These are phyloP conservation scores for Puccinia triticina DNA, from an alignment of 1,284 basidiomycete genomes.

Conservation along the genomic window DNA sequence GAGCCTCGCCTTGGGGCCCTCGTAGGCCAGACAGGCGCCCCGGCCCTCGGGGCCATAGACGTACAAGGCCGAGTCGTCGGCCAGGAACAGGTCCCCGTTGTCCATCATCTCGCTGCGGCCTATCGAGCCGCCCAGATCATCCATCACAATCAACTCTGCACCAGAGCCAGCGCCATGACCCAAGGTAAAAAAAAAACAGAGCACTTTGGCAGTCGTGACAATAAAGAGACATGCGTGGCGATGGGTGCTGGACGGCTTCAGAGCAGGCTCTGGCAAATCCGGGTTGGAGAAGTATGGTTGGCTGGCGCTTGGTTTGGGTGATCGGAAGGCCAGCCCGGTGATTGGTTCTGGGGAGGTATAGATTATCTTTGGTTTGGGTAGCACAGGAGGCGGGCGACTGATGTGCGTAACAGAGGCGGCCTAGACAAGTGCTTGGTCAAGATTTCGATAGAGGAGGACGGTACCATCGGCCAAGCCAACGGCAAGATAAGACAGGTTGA, in stretches of 20 bases:
- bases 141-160: conserved; percentile 70
- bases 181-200: conserved; percentile 75
- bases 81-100: conserved; percentile 76
- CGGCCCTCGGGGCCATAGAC: conserved; percentile 80
- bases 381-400: conserved; percentile 60
- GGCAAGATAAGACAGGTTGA: conserved; percentile 80
- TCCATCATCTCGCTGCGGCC: conserved; percentile 72
- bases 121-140: conserved; percentile 81
- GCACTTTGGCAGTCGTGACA: conserved; percentile 79
- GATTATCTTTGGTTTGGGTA: conserved; percentile 78
- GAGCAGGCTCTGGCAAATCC: not conserved
- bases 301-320: conserved; percentile 62
- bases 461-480: conserved; percentile 93
- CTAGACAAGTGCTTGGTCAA: conserved; percentile 81
- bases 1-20: conserved; percentile 73
- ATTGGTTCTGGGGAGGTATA: conserved; percentile 71
- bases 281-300: conserved; percentile 28
- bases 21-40: conserved; percentile 84
- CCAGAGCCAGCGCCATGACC: conserved; percentile 71
- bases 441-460: conserved; percentile 83
- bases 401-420: conserved; percentile 54
- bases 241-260: conserved; percentile 1
- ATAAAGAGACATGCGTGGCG: conserved; percentile 68
- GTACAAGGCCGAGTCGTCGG: conserved; percentile 89
- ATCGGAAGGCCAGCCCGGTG: conserved; percentile 84